Base-by-base conservation (phyloP, 164 flowering plant species). In the Platanus orientalis region DNA sequence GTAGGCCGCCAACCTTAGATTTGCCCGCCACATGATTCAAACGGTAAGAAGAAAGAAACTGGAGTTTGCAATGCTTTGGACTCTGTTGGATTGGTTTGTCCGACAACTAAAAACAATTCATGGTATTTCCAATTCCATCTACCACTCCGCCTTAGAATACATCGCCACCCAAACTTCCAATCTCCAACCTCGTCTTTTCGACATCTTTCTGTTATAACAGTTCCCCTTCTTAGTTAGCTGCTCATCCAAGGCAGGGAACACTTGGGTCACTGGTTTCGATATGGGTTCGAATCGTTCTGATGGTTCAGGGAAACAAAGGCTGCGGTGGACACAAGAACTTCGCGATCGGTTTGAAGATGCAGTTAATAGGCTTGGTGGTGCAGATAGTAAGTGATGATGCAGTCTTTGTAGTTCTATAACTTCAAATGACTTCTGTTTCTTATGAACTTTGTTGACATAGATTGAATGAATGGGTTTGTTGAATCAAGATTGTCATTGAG, bases 251-350 rank as follows among this genome's bases (percentile, higher is more conserved):
- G 60, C 44, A 61, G 12, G 27, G 54, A 24, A 28, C 23, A 36
- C 10, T 59, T 14, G 47, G 60, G n/a, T 21, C 9, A 6, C 25
- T 30, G 30, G 63, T 47, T 39, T 11, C 21, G 53, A 48, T 21
- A 80, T 79, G 84, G 78, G 73, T 57, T 70, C 77, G 0, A 70
- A 57, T 58, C 69, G 67, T 14, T 60, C 76, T 0, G 72, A 72
- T 59, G 58, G 77, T 30, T 73, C 79, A 0, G 69, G 73, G 19
- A 88, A 78, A 64, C 84, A 81, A 61, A 73, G 95, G 47, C 64
- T 86, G 53, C 75, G 81, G 7, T 88, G 95, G 95, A 86, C 89
- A 0, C 79, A 78, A 44, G 88, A 88, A 24, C 71, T 88, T 4
- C 91, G 84, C 55, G 80, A 76, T 63, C 74, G 73, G 34, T 86